These are phyloP conservation scores for Penicillium expansum DNA, from an alignment of 2,329 filamentous ascomycete species.

Conservation along the genomic window DNA sequence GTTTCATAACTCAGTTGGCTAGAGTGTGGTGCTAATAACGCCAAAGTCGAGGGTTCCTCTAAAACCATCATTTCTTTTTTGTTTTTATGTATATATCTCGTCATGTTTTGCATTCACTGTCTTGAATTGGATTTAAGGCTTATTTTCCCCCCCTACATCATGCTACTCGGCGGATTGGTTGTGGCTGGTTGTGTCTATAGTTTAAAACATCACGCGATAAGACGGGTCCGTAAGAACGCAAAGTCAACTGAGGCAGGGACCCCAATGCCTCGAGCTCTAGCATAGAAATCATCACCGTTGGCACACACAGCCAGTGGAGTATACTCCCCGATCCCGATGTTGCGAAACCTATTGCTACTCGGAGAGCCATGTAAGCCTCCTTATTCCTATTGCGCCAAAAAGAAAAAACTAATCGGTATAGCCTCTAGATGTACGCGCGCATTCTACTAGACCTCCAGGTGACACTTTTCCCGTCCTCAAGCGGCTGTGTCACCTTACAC, in stretches of 20 bases:
- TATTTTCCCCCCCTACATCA: too few relatives aligned
- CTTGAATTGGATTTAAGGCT: not conserved
- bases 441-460: conserved; percentile 17
- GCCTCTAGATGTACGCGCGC: conserved; percentile 3
- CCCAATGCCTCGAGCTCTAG: too few relatives aligned
- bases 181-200: not conserved
- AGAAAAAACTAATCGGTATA: not conserved
- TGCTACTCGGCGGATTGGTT: too few relatives aligned
- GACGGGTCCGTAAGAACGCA: too few relatives aligned
- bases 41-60: not conserved
- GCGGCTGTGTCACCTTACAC: conserved; percentile 17
- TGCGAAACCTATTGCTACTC: not conserved
- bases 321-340: too few relatives aligned
- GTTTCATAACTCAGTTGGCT: not conserved
- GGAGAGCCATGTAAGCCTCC: not conserved
- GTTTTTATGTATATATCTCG: not conserved
- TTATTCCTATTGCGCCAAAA: too few relatives aligned
- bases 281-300: not conserved
- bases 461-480: conserved; percentile 22
- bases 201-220: too few relatives aligned
- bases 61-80: not conserved
- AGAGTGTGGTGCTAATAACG: not conserved
- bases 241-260: too few relatives aligned
- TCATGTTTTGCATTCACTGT: not conserved
- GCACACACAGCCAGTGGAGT: too few relatives aligned